These are phyloP conservation scores for Rhipidocladum racemiflorum DNA, from an alignment of 176 grass and related monocot genomes.

Conservation along the genomic window DNA sequence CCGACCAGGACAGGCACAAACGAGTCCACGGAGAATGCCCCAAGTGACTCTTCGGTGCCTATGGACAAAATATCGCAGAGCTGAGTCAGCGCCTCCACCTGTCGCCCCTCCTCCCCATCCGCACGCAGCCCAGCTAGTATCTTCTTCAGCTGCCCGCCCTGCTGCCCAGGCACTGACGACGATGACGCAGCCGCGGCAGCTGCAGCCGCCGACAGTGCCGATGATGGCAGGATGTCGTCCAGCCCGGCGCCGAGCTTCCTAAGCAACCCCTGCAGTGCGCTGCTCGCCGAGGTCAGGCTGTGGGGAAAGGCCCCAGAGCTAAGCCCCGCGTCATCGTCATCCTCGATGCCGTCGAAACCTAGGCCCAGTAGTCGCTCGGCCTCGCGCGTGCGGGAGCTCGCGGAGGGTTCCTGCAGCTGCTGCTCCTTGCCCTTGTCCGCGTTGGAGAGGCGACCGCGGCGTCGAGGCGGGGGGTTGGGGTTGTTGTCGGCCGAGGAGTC, in stretches of 20 bases:
- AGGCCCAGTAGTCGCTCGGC: conserved; percentile 64
- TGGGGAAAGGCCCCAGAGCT: conserved; percentile 58
- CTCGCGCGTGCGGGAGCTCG: conserved; percentile 48
- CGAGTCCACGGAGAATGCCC: conserved; percentile 61
- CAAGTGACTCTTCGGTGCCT: conserved; percentile 73
- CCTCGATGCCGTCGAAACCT: conserved; percentile 57
- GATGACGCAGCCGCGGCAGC: conserved; percentile 36
- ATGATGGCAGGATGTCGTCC: conserved; percentile 72
- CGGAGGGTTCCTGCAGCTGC: conserved; percentile 44
- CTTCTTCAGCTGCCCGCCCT: conserved; percentile 64
- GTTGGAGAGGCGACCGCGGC: conserved; percentile 43
- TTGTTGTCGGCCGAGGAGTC: conserved; percentile 47
- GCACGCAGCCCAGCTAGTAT: conserved; percentile 59
- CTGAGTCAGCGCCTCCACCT: conserved; percentile 68
- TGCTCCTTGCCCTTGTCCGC: conserved; percentile 77
- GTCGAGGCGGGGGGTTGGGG: conserved; percentile 44
- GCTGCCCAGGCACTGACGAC: conserved; percentile 31
- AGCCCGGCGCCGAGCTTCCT: conserved; percentile 75
- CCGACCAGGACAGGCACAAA: conserved; percentile 80
- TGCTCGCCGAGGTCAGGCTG: conserved; percentile 67
- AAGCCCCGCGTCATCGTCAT: conserved; percentile 57
- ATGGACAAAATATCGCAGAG: conserved; percentile 88
- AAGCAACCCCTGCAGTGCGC: conserved; percentile 72
- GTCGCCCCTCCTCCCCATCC: conserved; percentile 67
- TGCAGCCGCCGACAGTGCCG: conserved; percentile 40